Percentiles rank a stretch among this genome's conserved stretches.
These are phyloP conservation scores for Catenaria anguillulae DNA, from an alignment of 371 early-diverging fungal genomes.

Conservation along the genomic window DNA sequence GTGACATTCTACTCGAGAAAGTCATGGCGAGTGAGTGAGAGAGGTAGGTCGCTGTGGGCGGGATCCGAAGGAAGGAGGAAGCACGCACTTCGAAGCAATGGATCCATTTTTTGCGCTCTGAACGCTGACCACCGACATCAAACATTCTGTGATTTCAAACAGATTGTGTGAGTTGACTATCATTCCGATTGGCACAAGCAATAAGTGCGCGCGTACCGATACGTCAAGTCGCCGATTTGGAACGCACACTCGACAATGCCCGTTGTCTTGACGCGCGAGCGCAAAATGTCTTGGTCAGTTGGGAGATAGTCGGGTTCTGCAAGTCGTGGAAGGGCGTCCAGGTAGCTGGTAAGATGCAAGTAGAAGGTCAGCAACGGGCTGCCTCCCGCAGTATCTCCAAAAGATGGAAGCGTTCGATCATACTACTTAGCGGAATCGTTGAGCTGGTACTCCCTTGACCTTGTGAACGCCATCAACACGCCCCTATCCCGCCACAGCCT, in stretches of 20 bases:
- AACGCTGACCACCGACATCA: constrained; percentile 92
- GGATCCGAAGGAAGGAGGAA: too few relatives aligned
- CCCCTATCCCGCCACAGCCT: constrained; percentile 70
- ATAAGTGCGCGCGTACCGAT: constrained; percentile 20
- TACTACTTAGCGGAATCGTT: constrained; percentile 81
- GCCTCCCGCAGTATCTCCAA: constrained; percentile 14
- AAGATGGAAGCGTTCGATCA: constrained; percentile 15
- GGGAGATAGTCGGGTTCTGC: constrained; percentile 59
- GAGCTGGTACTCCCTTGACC: constrained; percentile 84
- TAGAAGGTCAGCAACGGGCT: neutral
- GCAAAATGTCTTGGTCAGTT: constrained; percentile 75
- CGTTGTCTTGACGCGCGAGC: constrained; percentile 77
- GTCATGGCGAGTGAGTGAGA: constrained; percentile 74
- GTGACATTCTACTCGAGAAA: too few relatives aligned
- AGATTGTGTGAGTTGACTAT: too few relatives aligned
- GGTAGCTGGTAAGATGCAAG: constrained; percentile 35
- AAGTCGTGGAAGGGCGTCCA: constrained; percentile 83
- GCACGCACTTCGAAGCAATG: constrained; percentile 88
- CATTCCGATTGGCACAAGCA: too few relatives aligned
- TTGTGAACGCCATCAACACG: constrained; percentile 59
- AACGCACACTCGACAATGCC: constrained; percentile 81
- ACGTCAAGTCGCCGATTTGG: constrained; percentile 63
- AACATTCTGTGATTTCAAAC: constrained; percentile 42
- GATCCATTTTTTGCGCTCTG: constrained; percentile 89
- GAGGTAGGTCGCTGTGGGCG: constrained; percentile 29